Conservation (phyloP, 306 rosid species). For the Delonix regia region DNA sequence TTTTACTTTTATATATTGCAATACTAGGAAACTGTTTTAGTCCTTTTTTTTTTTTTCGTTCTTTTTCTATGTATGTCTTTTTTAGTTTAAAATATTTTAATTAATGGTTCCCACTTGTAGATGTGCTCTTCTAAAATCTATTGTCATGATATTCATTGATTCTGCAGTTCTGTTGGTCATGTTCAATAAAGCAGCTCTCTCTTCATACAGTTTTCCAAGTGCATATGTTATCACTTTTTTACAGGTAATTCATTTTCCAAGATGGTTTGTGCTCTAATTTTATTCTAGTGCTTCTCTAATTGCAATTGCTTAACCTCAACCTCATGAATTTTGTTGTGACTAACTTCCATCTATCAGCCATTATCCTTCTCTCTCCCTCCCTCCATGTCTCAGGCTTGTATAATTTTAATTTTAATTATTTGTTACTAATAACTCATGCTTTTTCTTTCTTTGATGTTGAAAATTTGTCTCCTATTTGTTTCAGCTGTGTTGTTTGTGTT, state of each 20-base stretch:
- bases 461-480: constrained; percentile 30
- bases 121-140: not conserved
- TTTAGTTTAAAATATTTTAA: not conserved
- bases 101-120: not conserved
- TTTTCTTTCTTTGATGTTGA: not conserved
- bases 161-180: constrained; percentile 67
- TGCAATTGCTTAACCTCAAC: not conserved
- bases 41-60: not conserved
- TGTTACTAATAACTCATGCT: not conserved
- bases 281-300: constrained; percentile 6
- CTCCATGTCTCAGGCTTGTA: not conserved
- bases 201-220: constrained; percentile 64
- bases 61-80: not conserved
- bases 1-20: not conserved
- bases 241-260: constrained; percentile 59
- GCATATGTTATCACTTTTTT: constrained; percentile 64
- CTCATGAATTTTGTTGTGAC: not conserved
- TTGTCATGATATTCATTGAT: constrained; percentile 21
- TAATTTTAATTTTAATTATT: not conserved
- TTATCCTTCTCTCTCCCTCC: not conserved
- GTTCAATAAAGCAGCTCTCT: constrained; percentile 83
- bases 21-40: not conserved
- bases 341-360: not conserved
- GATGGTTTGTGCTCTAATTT: not conserved
- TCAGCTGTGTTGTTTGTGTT: constrained; percentile 55